Evolutionary conservation across 2,329 filamentous ascomycete species (phyloP), one percentile per base, ranked within the genome.

Genomic region (Ophiostoma piceae): DNA sequence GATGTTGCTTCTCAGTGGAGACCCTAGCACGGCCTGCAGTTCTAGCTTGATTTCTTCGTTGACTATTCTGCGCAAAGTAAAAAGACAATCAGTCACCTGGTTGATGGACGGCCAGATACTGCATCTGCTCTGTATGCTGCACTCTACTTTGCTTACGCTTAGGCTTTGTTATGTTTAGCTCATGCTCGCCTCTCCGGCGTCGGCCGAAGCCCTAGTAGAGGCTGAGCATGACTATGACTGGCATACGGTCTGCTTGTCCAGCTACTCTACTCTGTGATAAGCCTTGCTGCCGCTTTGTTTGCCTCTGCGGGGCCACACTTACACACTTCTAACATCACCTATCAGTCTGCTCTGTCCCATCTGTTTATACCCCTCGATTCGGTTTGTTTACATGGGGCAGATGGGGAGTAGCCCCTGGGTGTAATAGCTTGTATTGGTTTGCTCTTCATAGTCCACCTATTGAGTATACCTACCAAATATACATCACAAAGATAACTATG

Each of bases 1-100:
- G 70, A 75, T 74, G 74, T 73, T 74, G 74, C 74, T 73, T 73
- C 68, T 47, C 67, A 68, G 75, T 75, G 75, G 76, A 69, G 75
- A 74, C 74, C 70, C 43, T 72, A 74, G 71, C 70, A 71, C 74
- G 67, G 65, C 70, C 74, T 71, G 70, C 71, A 72, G 71, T 70
- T 73, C 74, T 75, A 74, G 72, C 71, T 72, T 70, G 68, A 11
- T 70, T 72, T 69, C n/a, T 47, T 9, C 22, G 26, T 64, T 3
- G n/a, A 11, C 3, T 39, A 60, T 11, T 57, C n/a, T 68, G 51
- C 29, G 51, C 29, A 12, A 16, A 47, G 16, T 47, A n/a, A 16
- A 47, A 16, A 43, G 16, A 43, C 12, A 35, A 35, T 35, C 35
- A 47, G 19, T n/a, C 43, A 47, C 43, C 43, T 47, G 43, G 43